Evolutionary conservation across 1,139 yeast species (phyloP), one percentile per base, ranked within the genome.

Genomic region (Kluyveromyces sp.): DNA sequence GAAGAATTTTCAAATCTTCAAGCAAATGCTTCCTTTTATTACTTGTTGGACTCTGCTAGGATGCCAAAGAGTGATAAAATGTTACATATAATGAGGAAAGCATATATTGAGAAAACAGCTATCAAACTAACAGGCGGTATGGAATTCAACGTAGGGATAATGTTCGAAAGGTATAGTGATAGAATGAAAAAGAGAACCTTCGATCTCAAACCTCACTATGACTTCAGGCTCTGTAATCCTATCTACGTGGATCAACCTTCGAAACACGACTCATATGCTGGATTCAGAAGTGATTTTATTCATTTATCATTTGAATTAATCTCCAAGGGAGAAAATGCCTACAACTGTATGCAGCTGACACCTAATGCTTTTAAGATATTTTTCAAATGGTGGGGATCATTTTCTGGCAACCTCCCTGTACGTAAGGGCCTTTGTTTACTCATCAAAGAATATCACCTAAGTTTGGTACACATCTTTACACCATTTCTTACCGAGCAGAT

Each of bases 361-460:
- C 96, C 97, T 0, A 66, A 73, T 36, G 74, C 83, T 0, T 70
- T 88, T 52, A 66, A 68, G 8, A 84, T 84, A 55, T 90, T 90
- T 68, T 79, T 77, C 57, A 66, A 69, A 37, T 92, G 97, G 97
- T 89, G 96, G 96, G 67, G 73, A 43, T 73, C 83, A 46, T 79
- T 92, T 58, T 79, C 83, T 28, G 79, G 86, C 40, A 75, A 95
- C 4, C 69, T 87, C 34, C 96, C 97, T 0, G 75, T 87, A 3
- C 75, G 88, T 49, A 74, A 76, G 38, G 97, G 0, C 67, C 68
- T 10, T 63, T 92, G 26, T 92, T 86, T 61, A 77, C 74, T 25
- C 65, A 72, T 15, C 59, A 60, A 15, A 64, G 60, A 40, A 56
- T 68, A 26, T 66, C 73, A 47, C 72, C 76, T 29, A 86, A 85